Base-by-base conservation (phyloP, 192 early-diverging fungal genomes). In the Entomortierella chlamydospora region DNA sequence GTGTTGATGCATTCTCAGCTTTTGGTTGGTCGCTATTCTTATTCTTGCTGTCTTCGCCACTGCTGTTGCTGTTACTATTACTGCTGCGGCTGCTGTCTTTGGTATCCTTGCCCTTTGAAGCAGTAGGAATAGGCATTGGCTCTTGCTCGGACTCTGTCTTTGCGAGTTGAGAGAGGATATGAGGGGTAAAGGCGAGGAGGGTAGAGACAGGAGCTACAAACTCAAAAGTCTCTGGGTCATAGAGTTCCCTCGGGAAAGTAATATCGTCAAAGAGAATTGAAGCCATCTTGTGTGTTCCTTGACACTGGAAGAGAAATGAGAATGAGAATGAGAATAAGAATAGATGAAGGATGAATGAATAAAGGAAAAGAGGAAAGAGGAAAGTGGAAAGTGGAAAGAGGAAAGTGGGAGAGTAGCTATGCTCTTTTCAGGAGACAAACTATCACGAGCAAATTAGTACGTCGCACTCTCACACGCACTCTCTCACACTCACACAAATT, bases 231-330 rank as follows among this genome's bases (percentile, higher is more conserved):
- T 83, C 80, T 33, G 64, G 70, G 52, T 87, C 71, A 41, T 85
- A 87, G 31, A 87, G 61, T 54, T 87, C 86, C 15, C 65, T 47
- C 31, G 86, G 86, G 43, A 85, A 87, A 5, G 69, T 68, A 53
- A 85, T 85, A 61, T 87, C 86, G 53, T 81, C 64, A 72, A 87
- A 87, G 20, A 87, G 78, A 28, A 83, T 70, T 7, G 81, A 82
- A 0, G 81, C 81, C 81, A 82, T 82, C 34, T 7, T 47, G 2
- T 2, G 45, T 20, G 2, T 4, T 47, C 12, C 15, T 20, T 20
- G 4, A 12, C 7, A 20, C 4, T 47, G 45, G 15, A 47, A 3
- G 20, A 47, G 15, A 15, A 20, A 47, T 47, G 20, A 20, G 20
- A 47, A 17, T 47, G 45, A 47, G 15, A 47, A 17, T 47, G 45